Conservation (phyloP, 2,329 filamentous ascomycete genomes). For the Stagonosporopsis chrysanthemi region DNA sequence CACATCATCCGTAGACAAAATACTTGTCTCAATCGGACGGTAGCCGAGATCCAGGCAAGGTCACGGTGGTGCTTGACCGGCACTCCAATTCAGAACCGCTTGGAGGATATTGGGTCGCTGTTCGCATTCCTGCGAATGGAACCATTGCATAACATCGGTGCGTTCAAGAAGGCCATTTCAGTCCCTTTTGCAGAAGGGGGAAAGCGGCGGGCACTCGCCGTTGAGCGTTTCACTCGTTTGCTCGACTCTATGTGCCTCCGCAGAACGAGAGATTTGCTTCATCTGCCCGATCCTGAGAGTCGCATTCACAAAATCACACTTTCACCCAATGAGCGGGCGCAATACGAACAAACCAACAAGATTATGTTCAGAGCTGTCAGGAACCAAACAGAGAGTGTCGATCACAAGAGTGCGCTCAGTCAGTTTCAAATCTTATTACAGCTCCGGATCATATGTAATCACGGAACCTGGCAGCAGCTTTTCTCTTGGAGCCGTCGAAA, state of each 20-base stretch:
- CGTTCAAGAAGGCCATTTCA: conserved; percentile 57
- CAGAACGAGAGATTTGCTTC: conserved; percentile 52
- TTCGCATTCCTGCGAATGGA: conserved; percentile 58
- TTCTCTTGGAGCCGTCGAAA: conserved; percentile 54
- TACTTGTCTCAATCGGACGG: conserved; percentile 56
- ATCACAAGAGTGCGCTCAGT: conserved; percentile 51
- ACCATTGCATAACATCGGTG: conserved; percentile 52
- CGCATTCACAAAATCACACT: conserved; percentile 42
- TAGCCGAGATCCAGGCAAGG: conserved; percentile 52
- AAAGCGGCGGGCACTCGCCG: conserved; percentile 29
- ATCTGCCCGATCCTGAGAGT: conserved; percentile 45
- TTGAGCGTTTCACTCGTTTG: conserved; percentile 36
- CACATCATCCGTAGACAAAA: conserved; percentile 60
- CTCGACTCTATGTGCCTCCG: conserved; percentile 53
- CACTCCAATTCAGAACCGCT: conserved; percentile 60
- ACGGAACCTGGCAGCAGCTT: conserved; percentile 58
- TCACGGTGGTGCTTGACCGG: conserved; percentile 55
- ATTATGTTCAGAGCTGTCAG: conserved; percentile 52
- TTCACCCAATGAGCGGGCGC: conserved; percentile 33
- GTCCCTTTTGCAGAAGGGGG: conserved; percentile 48
- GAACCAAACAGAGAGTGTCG: conserved; percentile 48
- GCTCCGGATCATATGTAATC: conserved; percentile 59
- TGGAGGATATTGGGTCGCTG: conserved; percentile 61
- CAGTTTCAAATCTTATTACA: conserved; percentile 58
- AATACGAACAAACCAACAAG: conserved; percentile 43